A percentile compares a stretch with the other conserved stretches of the same genome.
phyloP scores from a whole-genome alignment of 371 early-diverging fungal genomes.

The Mucor racemosus region DNA sequence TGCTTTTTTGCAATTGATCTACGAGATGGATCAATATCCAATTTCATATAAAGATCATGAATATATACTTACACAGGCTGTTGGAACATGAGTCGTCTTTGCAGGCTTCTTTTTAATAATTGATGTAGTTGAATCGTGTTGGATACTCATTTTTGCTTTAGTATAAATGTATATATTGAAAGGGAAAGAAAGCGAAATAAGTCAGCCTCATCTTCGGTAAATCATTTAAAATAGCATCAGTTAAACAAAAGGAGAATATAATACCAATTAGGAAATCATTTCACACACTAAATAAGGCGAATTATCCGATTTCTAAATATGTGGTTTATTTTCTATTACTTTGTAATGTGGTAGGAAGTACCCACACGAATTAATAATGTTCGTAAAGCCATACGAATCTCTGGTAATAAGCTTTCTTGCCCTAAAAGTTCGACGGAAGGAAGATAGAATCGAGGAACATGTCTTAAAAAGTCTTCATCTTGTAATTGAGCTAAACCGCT shows the following conservation, averaged over 20 bases:
- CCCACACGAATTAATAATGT: constrained; percentile 54
- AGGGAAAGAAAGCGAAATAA: neutral
- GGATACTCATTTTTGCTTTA: neutral
- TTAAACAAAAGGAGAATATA: constrained; percentile 11
- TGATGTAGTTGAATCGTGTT: neutral
- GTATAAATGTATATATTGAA: neutral
- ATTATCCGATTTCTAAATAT: constrained; percentile 12
- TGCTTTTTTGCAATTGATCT: constrained; percentile 34
- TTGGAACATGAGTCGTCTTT: constrained; percentile 33
- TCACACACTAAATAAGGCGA: constrained; percentile 17
- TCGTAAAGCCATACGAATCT: constrained; percentile 53
- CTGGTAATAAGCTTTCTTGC: constrained; percentile 49
- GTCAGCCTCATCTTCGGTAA: constrained; percentile 3
- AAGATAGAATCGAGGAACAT: constrained; percentile 52
- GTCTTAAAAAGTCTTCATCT: constrained; percentile 57
- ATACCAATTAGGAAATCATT: constrained; percentile 8
- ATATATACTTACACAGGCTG: constrained; percentile 30
- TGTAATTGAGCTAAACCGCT: constrained; percentile 51
- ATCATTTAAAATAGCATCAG: neutral
- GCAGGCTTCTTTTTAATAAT: constrained; percentile 12
- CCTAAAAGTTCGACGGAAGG: constrained; percentile 54
- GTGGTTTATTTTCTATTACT: neutral
- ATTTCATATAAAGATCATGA: neutral
- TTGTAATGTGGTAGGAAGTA: constrained; percentile 50
- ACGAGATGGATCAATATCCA: neutral